Evolutionary conservation across 352 stramenopile genomes (phyloP), one percentile per base, ranked within the genome.

Genomic region (Globisporangium yorkense): DNA sequence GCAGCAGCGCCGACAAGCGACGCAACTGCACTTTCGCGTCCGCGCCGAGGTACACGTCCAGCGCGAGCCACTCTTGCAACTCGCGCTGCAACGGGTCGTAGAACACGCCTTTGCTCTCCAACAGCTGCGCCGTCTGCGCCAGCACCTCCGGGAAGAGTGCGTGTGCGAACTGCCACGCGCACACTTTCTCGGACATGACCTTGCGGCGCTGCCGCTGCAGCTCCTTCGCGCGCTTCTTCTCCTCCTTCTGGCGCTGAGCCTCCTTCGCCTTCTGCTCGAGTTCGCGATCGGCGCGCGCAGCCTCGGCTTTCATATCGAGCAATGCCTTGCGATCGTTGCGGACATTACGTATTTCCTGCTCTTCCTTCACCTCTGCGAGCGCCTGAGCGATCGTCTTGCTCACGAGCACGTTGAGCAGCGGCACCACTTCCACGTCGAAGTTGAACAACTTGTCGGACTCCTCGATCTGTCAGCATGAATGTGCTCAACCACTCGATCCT

Each of bases 331-430:
- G 72, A 31, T 82, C 63, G 13, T 60, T 48, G 18, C 75, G 51
- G 12, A 92, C 65, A 37, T 71, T 62, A 31, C 59, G 56, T 53
- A 92, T 80, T 54, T 94, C 84, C 29, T 82, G 58, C 31, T 95
- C 84, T 45, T 91, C 75, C 41, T 87, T 83, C 20, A 95, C 75
- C 65, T 95, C 86, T 2, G 65, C 56, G 3, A 93, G 55, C 18
- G 80, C 84, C 62, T 95, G 86, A 18, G 85, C 79, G 10, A 95
- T 68, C 3, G 82, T 95, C 54, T 94, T 95, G 66, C 73, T 87
- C 31, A 94, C 82, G 20, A 95, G 52, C 1, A 93, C 78, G 52
- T 79, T 78, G 16, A 95, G 65, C 10, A 95, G 59, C 31, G 86
- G 86, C 62, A 72, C 71, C 41, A 94, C 82, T 53, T 95, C 84